Evolutionary conservation across 768 basidiomycete species (phyloP).

Genomic region (Tubosaeta sp.): DNA sequence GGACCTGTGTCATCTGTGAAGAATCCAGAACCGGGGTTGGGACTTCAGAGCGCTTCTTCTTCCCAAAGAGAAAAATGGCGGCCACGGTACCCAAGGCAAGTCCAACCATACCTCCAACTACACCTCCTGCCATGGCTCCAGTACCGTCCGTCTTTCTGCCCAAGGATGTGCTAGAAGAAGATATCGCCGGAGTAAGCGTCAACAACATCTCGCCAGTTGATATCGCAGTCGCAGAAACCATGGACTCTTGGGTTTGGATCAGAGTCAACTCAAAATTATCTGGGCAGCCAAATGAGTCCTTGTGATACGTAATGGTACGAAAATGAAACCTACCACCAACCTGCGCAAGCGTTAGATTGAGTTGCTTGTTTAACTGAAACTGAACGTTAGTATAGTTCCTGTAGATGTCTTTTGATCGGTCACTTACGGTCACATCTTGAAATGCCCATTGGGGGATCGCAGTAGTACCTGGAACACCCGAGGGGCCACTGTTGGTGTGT

Average conservation of each 20-base stretch:
- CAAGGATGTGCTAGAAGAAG: constrained; percentile 3
- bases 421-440: constrained; percentile 44
- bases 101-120: constrained; percentile 58
- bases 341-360: constrained; percentile 39
- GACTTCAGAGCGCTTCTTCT: constrained; percentile 23
- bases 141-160: constrained; percentile 27
- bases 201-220: background rate
- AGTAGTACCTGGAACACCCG: constrained; percentile 44
- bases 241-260: constrained; percentile 25
- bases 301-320: background rate
- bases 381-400: constrained; percentile 1
- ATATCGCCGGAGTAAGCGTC: constrained; percentile 7
- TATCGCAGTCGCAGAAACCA: constrained; percentile 9
- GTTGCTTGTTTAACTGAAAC: constrained; percentile 32
- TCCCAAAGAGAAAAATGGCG: constrained; percentile 37
- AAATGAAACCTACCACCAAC: constrained; percentile 18
- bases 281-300: constrained; percentile 11
- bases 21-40: constrained; percentile 6
- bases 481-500: constrained; percentile 36
- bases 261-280: constrained; percentile 43
- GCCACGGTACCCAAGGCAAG: constrained; percentile 39
- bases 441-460: constrained; percentile 63
- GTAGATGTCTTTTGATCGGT: background rate
- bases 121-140: constrained; percentile 58
- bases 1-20: constrained; percentile 19